phyloP scores from a whole-genome alignment of 208 protist genomes.

The Trypanosoma platydactyli region DNA sequence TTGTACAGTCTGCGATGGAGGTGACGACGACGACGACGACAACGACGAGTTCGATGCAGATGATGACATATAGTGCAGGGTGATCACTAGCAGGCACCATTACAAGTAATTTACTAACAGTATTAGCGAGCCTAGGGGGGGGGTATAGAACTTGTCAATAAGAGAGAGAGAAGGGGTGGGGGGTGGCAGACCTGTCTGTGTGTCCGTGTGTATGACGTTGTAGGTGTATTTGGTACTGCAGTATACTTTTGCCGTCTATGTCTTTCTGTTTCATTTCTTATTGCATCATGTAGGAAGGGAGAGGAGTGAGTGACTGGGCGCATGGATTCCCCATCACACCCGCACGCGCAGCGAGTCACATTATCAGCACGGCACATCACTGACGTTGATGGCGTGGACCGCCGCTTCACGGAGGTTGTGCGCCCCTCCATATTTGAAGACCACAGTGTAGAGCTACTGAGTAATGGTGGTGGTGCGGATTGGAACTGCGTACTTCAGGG shows the following conservation, averaged over 20 bases:
- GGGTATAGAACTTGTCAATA: too few species aligned
- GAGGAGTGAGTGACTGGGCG: neutral
- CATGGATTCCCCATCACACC: neutral
- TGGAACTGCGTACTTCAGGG: slow-evolving; percentile 32
- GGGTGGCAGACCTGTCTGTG: too few species aligned
- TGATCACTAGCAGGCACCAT: neutral
- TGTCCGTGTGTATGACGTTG: too few species aligned
- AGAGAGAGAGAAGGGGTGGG: too few species aligned
- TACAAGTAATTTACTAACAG: too few species aligned
- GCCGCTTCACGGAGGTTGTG: slow-evolving; percentile 35
- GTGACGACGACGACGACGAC: slow-evolving; percentile 5
- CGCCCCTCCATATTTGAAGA: slow-evolving; percentile 32
- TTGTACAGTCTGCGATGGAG: slow-evolving; percentile 27
- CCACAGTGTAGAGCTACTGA: slow-evolving; percentile 20
- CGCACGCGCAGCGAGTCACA: slow-evolving; percentile 40
- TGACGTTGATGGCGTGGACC: slow-evolving; percentile 21
- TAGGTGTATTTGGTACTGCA: too few species aligned
- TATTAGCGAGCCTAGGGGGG: too few species aligned
- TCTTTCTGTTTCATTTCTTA: neutral
- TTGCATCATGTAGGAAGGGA: neutral
- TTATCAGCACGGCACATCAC: slow-evolving; percentile 34
- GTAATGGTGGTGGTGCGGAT: slow-evolving; percentile 23
- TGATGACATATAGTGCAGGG: slow-evolving; percentile 15
- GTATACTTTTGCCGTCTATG: too few species aligned
- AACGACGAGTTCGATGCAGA: too few species aligned